Evolutionary conservation across 2,329 filamentous ascomycete genomes (phyloP).

Genomic region (Chrysoporthe cubensis): DNA sequence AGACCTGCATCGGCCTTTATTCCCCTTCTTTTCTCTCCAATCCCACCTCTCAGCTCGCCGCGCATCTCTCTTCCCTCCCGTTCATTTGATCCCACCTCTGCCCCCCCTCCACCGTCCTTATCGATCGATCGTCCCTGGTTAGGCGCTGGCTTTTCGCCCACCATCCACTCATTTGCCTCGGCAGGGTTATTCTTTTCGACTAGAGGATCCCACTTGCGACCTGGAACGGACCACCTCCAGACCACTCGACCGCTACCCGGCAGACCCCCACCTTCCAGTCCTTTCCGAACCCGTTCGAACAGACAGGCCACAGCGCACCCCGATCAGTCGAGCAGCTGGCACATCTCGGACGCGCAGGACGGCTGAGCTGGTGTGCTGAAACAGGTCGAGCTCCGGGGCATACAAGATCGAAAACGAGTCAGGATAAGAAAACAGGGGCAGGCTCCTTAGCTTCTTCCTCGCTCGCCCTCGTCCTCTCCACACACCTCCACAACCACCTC

Average conservation of each 20-base stretch:
- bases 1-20: conserved; percentile 4
- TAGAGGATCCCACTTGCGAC: conserved; percentile 13
- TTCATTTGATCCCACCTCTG: neutral
- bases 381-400: conserved; percentile 19
- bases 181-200: conserved; percentile 13
- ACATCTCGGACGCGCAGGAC: conserved; percentile 10
- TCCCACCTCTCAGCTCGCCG: conserved; percentile 8
- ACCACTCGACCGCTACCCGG: neutral
- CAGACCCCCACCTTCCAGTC: conserved; percentile 18
- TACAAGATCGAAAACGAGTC: conserved; percentile 7
- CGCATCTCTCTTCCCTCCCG: neutral
- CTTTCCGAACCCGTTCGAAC: conserved; percentile 14
- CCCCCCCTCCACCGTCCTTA: conserved; percentile 27
- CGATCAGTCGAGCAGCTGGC: conserved; percentile 20
- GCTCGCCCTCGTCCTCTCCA: conserved; percentile 4
- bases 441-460: conserved; percentile 6
- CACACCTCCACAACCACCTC: conserved; percentile 4
- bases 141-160: conserved; percentile 36
- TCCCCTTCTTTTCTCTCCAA: conserved; percentile 12
- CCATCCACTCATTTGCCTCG: conserved; percentile 34
- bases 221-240: neutral
- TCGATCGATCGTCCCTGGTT: conserved; percentile 27
- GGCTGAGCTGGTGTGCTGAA: conserved; percentile 18
- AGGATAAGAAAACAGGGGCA: conserved; percentile 13
- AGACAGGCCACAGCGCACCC: conserved; percentile 11